Percentiles rank a stretch among this genome's conserved stretches.
Evolutionary conservation across 148 eudicot genomes (phyloP).

Genomic region (Camellia sinensis): DNA sequence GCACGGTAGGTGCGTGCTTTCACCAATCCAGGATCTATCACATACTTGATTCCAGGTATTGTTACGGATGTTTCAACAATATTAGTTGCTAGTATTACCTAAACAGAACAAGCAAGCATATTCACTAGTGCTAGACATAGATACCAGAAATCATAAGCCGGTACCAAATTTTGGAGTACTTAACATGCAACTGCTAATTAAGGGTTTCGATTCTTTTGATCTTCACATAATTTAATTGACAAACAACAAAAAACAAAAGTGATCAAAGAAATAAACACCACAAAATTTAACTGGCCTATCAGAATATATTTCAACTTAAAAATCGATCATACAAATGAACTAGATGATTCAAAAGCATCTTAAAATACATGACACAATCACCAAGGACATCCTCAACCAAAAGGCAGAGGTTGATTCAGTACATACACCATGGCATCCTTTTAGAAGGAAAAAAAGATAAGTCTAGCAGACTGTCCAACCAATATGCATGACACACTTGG

Average conservation of each 20-base stretch:
- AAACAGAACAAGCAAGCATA: slow-evolving; percentile 18
- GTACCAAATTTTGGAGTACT: too few relatives aligned
- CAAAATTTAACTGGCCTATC: not conserved
- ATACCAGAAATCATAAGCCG: not conserved
- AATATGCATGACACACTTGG: not conserved
- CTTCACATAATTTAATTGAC: too few relatives aligned
- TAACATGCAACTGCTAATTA: too few relatives aligned
- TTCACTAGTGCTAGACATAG: slow-evolving; percentile 4
- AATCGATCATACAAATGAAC: not conserved
- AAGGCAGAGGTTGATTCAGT: not conserved
- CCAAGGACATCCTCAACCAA: not conserved
- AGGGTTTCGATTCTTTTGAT: too few relatives aligned
- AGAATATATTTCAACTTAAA: not conserved
- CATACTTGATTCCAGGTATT: slow-evolving; percentile 96
- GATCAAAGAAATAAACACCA: not conserved
- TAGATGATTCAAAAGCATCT: not conserved
- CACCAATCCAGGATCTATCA: slow-evolving; percentile 93
- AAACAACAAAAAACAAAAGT: too few relatives aligned
- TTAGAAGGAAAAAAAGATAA: not conserved
- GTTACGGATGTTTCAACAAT: slow-evolving; percentile 98
- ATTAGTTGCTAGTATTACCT: slow-evolving; percentile 96
- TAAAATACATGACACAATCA: not conserved
- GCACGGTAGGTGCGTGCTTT: slow-evolving; percentile 79
- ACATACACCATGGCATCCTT: not conserved
- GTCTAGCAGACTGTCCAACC: not conserved